Percentiles rank a stretch among this genome's conserved stretches.
These are phyloP conservation scores for Suillus ampliporus DNA, from an alignment of 768 basidiomycete genomes.

Conservation along the genomic window DNA sequence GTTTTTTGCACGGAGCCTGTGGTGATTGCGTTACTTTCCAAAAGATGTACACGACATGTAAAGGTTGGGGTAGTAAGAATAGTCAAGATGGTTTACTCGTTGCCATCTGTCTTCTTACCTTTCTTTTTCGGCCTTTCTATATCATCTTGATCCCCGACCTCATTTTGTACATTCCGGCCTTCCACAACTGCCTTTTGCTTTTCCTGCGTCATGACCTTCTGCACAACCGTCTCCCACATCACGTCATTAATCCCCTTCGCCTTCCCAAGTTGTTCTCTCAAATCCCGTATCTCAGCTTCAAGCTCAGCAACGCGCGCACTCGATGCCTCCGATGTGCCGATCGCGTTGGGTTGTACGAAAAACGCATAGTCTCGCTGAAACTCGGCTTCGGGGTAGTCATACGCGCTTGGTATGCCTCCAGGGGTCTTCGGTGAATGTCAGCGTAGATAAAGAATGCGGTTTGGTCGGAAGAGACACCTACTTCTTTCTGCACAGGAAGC, in stretches of 20 bases:
- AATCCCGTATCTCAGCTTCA: slow-evolving; percentile 68
- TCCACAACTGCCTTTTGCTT: slow-evolving; percentile 28
- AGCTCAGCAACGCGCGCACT: slow-evolving; percentile 65
- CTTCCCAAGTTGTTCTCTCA: slow-evolving; percentile 75
- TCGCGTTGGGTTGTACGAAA: slow-evolving; percentile 57
- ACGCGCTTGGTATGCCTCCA: slow-evolving; percentile 24
- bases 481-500: slow-evolving; percentile 53
- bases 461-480: slow-evolving; percentile 27
- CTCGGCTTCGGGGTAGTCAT: slow-evolving; percentile 56
- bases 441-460: slow-evolving; percentile 9
- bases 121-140: slow-evolving; percentile 5
- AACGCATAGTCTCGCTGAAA: slow-evolving; percentile 68
- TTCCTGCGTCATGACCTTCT: slow-evolving; percentile 54
- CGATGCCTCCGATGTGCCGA: slow-evolving; percentile 24
- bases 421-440: slow-evolving; percentile 17
- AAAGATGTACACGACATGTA: too few relatives aligned
- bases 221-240: slow-evolving; percentile 91
- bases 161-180: neutral
- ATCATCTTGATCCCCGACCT: neutral
- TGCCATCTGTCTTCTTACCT: neutral
- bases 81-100: neutral
- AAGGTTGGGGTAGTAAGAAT: too few relatives aligned
- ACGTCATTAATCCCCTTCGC: slow-evolving; percentile 92
- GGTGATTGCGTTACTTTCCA: neutral
- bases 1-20: neutral